Evolutionary conservation across 208 protist species (phyloP), one percentile per base, ranked within the genome.

Genomic region (Leishmania major): DNA sequence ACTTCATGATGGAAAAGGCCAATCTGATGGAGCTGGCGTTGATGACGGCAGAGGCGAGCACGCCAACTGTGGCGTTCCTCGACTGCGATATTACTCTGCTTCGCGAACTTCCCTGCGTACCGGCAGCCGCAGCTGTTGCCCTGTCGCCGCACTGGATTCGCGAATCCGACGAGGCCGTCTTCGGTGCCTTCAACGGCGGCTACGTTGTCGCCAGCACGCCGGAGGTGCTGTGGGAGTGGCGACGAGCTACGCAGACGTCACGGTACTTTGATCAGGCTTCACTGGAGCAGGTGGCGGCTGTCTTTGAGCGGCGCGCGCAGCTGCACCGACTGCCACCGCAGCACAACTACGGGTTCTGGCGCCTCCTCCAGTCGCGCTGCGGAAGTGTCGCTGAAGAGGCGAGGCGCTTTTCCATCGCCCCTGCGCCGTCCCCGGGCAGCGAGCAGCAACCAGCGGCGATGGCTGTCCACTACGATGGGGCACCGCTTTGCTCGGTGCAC

Each of bases 1-100:
- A 96, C 78, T 95, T 95, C 83, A 97, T 96, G 92, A 95, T 97
- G 91, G 92, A 97, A 80, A 97, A 97, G 78, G 79, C 89, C n/a
- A 90, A 92, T 73, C 77, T 96, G 15, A 90, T 97, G 86, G 92
- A 95, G 75, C 82, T 87, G 22, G 91, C 93, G 10, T 84, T 96
- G 86, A 60, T 83, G 43, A 75, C 62, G 40, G 67, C 79, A 28
- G 35, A 71, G 7, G 28, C 73, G 2, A 76, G 47, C 17, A 67
- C 51, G 62, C 77, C 66, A n/a, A 75, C 53, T 43, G 70, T 80
- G 10, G 89, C 90, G 10, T 97, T 97, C 67, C 59, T 97, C 6
- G 92, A 97, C 81, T 95, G 89, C 74, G 92, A 97, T 78, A 79
- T 96, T n/a, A 87, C 88, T 35, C 82, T 95, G 51, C 75, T 96